A percentile compares a stretch with the other conserved stretches of the same genome.
Evolutionary conservation across 2,329 filamentous ascomycete species (phyloP).

Genomic region (Nemania sp.): DNA sequence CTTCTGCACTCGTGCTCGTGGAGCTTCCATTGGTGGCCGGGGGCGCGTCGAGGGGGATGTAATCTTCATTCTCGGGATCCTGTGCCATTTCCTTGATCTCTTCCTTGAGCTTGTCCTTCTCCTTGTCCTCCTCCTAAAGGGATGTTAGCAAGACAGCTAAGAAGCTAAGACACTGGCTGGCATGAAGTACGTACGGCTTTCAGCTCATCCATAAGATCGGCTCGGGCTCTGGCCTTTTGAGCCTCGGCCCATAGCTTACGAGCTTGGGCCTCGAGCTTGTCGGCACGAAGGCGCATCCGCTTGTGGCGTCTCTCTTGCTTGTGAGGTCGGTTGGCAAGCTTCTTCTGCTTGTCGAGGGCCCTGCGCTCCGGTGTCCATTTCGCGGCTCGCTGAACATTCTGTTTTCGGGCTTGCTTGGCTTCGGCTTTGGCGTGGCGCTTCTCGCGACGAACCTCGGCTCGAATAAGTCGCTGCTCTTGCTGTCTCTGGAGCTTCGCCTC

Average conservation of each 20-base stretch:
- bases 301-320: constrained; percentile 47
- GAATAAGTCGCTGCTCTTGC: constrained; percentile 35
- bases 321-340: constrained; percentile 33
- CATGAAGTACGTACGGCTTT: constrained; percentile 32
- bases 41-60: constrained; percentile 29
- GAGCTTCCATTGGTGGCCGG: neutral
- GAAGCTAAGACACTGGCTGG: too few species aligned
- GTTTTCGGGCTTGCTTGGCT: constrained; percentile 46
- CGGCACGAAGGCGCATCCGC: constrained; percentile 45
- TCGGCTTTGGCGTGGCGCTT: constrained; percentile 45
- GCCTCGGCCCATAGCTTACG: constrained; percentile 48
- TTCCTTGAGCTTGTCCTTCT: constrained; percentile 33
- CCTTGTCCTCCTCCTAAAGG: constrained; percentile 34
- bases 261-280: constrained; percentile 48
- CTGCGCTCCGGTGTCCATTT: constrained; percentile 44
- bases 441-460: constrained; percentile 42
- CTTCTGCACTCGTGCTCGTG: neutral
- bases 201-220: constrained; percentile 35
- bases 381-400: constrained; percentile 38
- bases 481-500: constrained; percentile 38
- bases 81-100: constrained; percentile 30
- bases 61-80: constrained; percentile 31
- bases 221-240: constrained; percentile 41
- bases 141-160: constrained; percentile 5
- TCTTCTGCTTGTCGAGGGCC: constrained; percentile 42